phyloP scores from a whole-genome alignment of 2,329 filamentous ascomycete genomes.

The Exophiala sp. region DNA sequence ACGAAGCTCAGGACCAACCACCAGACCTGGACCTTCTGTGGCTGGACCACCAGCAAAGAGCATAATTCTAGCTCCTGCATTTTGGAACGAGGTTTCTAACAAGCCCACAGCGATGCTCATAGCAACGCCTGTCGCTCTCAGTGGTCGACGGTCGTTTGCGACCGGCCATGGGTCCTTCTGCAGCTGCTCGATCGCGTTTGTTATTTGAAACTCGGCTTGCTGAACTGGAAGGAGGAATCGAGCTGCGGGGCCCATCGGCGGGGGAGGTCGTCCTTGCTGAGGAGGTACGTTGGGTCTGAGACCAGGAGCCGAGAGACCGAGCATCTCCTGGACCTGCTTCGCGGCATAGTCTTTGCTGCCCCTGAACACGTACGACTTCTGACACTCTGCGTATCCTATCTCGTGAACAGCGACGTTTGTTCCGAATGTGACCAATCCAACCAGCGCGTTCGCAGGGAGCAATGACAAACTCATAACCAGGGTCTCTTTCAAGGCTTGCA shows the following conservation, averaged over 20 bases:
- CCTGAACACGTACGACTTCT: conserved; percentile 97
- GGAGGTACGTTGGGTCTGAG: conserved; percentile 70
- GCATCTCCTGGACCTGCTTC: conserved; percentile 99
- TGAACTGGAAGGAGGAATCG: conserved; percentile 91
- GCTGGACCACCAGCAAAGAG: conserved; percentile 91
- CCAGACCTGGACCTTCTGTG: conserved; percentile 94
- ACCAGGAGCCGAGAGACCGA: conserved; percentile 71
- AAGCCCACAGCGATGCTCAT: conserved; percentile 90
- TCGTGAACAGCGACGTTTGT: conserved; percentile 96
- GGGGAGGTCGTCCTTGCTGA: conserved; percentile 68
- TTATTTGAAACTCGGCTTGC: conserved; percentile 95
- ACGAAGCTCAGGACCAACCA: conserved; percentile 90
- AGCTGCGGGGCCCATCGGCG: conserved; percentile 75
- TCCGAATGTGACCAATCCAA: conserved; percentile 67
- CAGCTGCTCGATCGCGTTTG: conserved; percentile 88
- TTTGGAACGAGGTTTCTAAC: conserved; percentile 91
- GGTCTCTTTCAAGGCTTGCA: conserved; percentile 65
- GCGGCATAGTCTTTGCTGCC: conserved; percentile 97
- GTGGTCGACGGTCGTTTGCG: conserved; percentile 81
- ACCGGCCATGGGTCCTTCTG: conserved; percentile 98
- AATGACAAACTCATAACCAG: conserved; percentile 64
- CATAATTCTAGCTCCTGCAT: conserved; percentile 94
- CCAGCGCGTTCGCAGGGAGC: conserved; percentile 60
- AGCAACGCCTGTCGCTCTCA: conserved; percentile 94
- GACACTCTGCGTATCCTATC: conserved; percentile 95